Conservation (phyloP, 2,329 filamentous ascomycete genomes). For the Pseudofabraea citricarpa region DNA sequence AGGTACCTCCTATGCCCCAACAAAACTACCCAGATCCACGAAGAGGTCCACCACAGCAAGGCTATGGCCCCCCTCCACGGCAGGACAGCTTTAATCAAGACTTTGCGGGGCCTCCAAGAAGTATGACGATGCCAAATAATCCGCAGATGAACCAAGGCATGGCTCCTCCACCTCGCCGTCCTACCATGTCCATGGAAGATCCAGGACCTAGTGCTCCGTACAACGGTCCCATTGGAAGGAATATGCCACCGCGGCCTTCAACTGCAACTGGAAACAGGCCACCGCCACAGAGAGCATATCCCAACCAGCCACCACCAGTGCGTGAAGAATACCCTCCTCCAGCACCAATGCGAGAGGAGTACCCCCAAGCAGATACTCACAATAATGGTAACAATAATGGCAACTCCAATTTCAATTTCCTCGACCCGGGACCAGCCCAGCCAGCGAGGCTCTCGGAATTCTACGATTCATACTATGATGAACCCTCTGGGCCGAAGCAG, state of each 20-base stretch:
- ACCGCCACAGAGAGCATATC: slow-evolving; percentile 49
- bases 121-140: slow-evolving; percentile 56
- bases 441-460: slow-evolving; percentile 42
- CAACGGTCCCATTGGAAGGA: slow-evolving; percentile 39
- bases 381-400: slow-evolving; percentile 3
- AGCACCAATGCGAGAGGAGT: slow-evolving; percentile 18
- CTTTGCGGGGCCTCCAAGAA: slow-evolving; percentile 50
- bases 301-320: slow-evolving; percentile 30
- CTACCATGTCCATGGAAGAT: slow-evolving; percentile 16
- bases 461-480: slow-evolving; percentile 51
- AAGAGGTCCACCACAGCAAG: slow-evolving; percentile 14
- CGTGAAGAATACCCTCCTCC: slow-evolving; percentile 7
- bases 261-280: slow-evolving; percentile 49
- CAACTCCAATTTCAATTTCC: slow-evolving; percentile 7
- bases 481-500: slow-evolving; percentile 12
- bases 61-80: slow-evolving; percentile 10
- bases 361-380: slow-evolving; percentile 9
- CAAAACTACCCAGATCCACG: slow-evolving; percentile 22
- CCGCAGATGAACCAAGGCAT: slow-evolving; percentile 36
- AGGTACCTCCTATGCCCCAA: slow-evolving; percentile 16
- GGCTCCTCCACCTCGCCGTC: slow-evolving; percentile 9
- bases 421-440: slow-evolving; percentile 18
- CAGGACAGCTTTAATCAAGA: slow-evolving; percentile 22
- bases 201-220: slow-evolving; percentile 36
- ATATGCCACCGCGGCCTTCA: slow-evolving; percentile 46